Percentiles rank a stretch among this genome's conserved stretches.
phyloP scores from a whole-genome alignment of 495 filamentous ascomycete genomes.

The Daldinia caldariorum region DNA sequence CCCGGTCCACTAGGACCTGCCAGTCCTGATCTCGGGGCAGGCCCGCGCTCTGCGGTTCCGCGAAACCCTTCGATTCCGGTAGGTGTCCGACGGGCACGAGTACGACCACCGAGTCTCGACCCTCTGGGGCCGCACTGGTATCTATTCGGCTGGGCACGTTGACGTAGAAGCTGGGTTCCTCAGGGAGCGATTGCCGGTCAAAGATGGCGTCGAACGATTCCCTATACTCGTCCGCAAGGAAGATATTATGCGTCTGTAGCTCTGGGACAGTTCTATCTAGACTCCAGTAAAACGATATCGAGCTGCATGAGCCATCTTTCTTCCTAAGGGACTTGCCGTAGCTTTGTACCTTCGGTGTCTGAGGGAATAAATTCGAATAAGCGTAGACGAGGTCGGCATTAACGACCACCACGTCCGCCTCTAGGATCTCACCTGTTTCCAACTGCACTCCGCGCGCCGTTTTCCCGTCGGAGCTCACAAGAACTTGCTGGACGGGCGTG shows the following conservation, averaged over 20 bases:
- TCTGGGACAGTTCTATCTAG: constrained; percentile 64
- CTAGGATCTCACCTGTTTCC: constrained; percentile 59
- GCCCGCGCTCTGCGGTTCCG: constrained; percentile 42
- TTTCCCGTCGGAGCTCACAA: constrained; percentile 55
- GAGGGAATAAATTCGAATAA: constrained; percentile 69
- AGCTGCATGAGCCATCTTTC: constrained; percentile 68
- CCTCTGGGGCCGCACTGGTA: constrained; percentile 68
- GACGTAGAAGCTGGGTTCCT: constrained; percentile 75
- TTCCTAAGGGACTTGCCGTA: constrained; percentile 60
- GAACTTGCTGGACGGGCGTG: constrained; percentile 60
- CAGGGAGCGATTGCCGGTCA: constrained; percentile 68
- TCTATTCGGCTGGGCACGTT: constrained; percentile 75
- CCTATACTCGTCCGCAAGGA: constrained; percentile 73
- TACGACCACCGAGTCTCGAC: constrained; percentile 68
- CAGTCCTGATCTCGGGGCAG: constrained; percentile 63
- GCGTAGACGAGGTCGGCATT: constrained; percentile 78
- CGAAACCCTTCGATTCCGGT: constrained; percentile 20
- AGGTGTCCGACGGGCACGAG: constrained; percentile 76
- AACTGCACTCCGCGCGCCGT: constrained; percentile 65
- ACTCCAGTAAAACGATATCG: constrained; percentile 79
- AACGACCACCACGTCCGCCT: constrained; percentile 69
- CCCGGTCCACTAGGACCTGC: constrained; percentile 59
- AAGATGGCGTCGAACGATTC: constrained; percentile 78
- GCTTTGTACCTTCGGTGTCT: constrained; percentile 31
- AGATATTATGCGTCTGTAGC: constrained; percentile 76